phyloP scores from a whole-genome alignment of 164 flowering plant species.

The Malania oleifera region DNA sequence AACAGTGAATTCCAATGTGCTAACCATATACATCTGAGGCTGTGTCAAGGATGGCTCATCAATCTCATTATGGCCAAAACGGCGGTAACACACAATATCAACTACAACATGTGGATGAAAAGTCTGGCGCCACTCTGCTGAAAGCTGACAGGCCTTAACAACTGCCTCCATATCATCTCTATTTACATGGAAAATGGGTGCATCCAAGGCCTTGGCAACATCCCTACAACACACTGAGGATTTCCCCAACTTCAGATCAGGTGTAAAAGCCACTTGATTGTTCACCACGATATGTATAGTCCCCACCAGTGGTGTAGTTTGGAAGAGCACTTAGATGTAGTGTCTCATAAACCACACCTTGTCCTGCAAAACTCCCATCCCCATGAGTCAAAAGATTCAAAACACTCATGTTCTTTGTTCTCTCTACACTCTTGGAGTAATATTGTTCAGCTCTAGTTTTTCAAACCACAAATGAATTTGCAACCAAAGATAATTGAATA shows the following conservation, averaged over 20 bases:
- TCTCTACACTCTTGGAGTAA: constrained; percentile 71
- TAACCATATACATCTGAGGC: constrained; percentile 92
- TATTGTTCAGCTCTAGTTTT: constrained; percentile 94
- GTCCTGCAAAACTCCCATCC: constrained; percentile 99
- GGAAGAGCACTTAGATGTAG: constrained; percentile 98
- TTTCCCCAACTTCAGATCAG: constrained; percentile 90
- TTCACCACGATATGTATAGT: constrained; percentile 96
- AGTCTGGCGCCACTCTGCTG: constrained; percentile 98
- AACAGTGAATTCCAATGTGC: not conserved
- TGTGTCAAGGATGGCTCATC: constrained; percentile 99
- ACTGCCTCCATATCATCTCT: constrained; percentile 97
- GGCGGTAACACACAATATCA: constrained; percentile 90
- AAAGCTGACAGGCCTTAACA: constrained; percentile 94
- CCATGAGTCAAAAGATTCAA: constrained; percentile 98
- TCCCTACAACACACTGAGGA: constrained; percentile 97
- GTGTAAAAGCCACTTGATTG: constrained; percentile 96
- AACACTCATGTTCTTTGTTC: constrained; percentile 82
- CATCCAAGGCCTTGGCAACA: constrained; percentile 94
- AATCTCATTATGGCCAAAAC: constrained; percentile 98
- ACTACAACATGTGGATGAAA: constrained; percentile 97
- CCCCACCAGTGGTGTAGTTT: constrained; percentile 93
- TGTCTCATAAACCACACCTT: constrained; percentile 97
- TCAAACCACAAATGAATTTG: constrained; percentile 93
- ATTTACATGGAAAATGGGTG: constrained; percentile 97
- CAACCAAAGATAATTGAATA: constrained; percentile 94